Evolutionary conservation across 805 yeast species (phyloP), one percentile per base, ranked within the genome.

Genomic region (Schizosaccharomyces japonicus): DNA sequence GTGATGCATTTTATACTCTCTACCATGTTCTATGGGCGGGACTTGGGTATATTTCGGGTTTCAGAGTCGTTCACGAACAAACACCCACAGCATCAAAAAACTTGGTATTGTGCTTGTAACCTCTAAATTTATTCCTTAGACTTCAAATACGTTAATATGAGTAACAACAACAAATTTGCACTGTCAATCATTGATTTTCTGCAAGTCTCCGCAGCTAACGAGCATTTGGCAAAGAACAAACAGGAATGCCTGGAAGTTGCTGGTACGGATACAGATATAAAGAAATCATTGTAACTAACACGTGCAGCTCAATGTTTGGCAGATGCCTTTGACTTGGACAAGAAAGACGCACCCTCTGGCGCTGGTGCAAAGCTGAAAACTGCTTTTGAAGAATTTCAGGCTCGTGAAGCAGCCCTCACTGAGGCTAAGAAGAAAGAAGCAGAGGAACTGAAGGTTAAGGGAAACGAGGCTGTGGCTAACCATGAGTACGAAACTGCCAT

Each of bases 191-290:
- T 83, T 42, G 72, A 75, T 51, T 87, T 77, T 60, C 69, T 90
- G 55, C 69, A 72, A 55, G 56, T 65, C 15, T 63, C 80, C 8
- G 71, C 79, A 17, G 58, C 69, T 44, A 69, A 70, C 52, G 80
- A 80, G 39, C 71, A 71, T 39, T 72, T 85, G 44, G 63, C 78
- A 32, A 80, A 76, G 52, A 96, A 87, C 53, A 81, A 76, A 58
- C 69, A 70, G 49, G 96, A 90, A 55, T 82, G 95, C 7, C 68
- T 87, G 55, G 95, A 84, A 54, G 93, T 87, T 47, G 96, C 96
- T 51, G 71, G 84, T 54, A 42, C 94, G 83, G 17, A 5, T 29
- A 21, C 4, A 31, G 8, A 10, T 45, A 1, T 26, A 11, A 19
- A 25, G 13, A 31, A 32, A 7, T 27, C 19, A 19, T 4, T 11